These are phyloP conservation scores for Paramecium pentaurelia DNA, from an alignment of 73 alveolate genomes.

Conservation along the genomic window DNA sequence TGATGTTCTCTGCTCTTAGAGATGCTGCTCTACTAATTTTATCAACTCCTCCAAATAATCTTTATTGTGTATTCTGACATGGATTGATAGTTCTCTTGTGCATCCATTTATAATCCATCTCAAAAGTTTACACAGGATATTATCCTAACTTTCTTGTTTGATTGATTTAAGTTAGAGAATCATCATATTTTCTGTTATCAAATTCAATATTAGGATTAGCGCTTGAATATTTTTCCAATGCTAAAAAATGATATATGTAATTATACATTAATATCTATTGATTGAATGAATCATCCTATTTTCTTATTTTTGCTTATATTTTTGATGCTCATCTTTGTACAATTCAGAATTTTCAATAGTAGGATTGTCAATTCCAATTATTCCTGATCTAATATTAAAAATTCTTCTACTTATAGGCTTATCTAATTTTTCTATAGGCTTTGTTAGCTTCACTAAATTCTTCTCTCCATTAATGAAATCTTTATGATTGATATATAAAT, in stretches of 20 bases:
- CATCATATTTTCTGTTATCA: neutral
- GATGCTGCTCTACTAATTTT: neutral
- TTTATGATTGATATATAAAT: neutral
- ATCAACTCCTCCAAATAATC: neutral
- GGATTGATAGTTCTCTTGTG: neutral
- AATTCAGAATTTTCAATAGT: neutral
- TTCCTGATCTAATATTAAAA: neutral
- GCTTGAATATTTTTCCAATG: neutral
- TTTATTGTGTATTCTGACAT: neutral
- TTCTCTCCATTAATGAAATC: conserved; percentile 28
- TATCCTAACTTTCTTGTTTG: neutral
- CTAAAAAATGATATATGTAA: neutral
- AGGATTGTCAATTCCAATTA: neutral
- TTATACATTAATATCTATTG: neutral
- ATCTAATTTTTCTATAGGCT: neutral
- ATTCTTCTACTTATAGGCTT: neutral
- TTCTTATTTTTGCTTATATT: neutral
- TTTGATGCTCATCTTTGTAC: conserved; percentile 35
- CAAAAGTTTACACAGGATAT: neutral
- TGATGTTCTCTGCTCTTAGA: neutral
- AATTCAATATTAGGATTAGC: conserved; percentile 16
- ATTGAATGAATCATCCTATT: neutral
- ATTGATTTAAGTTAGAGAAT: neutral
- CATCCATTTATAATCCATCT: conserved; percentile 20
- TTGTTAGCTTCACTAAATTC: conserved; percentile 2